Base-by-base conservation (phyloP, 2,329 filamentous ascomycete genomes). In the Rhynchosporium graminicola region DNA sequence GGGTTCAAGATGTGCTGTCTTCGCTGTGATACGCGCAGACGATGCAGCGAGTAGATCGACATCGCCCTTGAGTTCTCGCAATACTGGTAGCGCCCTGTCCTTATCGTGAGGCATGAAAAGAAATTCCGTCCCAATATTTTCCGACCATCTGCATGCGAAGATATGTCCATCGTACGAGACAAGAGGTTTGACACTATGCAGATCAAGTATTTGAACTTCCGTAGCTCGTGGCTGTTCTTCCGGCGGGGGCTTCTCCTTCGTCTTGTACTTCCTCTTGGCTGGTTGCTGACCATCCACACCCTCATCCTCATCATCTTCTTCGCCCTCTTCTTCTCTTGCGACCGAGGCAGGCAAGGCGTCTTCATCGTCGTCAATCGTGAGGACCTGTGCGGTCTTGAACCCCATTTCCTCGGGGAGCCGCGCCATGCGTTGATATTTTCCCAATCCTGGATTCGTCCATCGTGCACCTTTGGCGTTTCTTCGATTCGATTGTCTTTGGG, bases 81-180 rank as follows among this genome's bases (percentile, higher is more conserved):
- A 73, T 8, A 75, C 74, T 3, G 82, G 81, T 2, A 82, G 74
- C 8, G 74, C 73, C 10, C 74, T 69, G 47, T 75, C 65, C 45
- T 71, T 68, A 65, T 81, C 76, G 65, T 80, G 82, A 15, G 76
- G 76, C 1, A 81, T 82, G 70, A 97, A 88, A 47, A 96, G 83
- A 67, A 93, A 79, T 68, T 96, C 91, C 0, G 92, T 96, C 42
- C 94, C 94, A 48, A 96, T 84, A 63, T 92, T 89, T 65, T 90
- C 86, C 10, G 86, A 84, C 94, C 94, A 98, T 51, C 85, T 79
- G 67, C 92, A 94, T 66, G 86, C 87, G 73, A 93, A 95, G 28
- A 96, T 79, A 65, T 88, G 85, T 36, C 89, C 90, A 62, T 88
- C 83, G 76, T 96, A 96, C 28, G 89, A 89, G 63, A 97, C 82